These are phyloP conservation scores for Crassisporium funariophilum DNA, from an alignment of 768 basidiomycete genomes.

Conservation along the genomic window DNA sequence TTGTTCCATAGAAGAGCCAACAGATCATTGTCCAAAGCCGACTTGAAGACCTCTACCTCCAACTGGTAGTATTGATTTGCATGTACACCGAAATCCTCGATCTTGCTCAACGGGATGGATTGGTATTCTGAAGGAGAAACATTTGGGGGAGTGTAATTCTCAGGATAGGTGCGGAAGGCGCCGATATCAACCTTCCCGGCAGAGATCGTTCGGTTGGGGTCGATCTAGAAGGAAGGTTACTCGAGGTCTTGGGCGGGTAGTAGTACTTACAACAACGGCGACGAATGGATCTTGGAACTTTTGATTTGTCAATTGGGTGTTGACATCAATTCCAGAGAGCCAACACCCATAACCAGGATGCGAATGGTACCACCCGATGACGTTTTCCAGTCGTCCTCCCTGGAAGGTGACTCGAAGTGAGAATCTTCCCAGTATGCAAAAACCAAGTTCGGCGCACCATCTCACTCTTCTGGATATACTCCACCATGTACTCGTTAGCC, in stretches of 20 bases:
- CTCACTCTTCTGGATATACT: constrained; percentile 81
- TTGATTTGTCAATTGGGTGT: constrained; percentile 95
- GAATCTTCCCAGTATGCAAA: neutral
- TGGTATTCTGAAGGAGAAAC: constrained; percentile 83
- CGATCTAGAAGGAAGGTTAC: constrained; percentile 58
- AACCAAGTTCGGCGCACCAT: constrained; percentile 57
- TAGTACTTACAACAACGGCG: constrained; percentile 81
- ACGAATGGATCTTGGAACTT: constrained; percentile 96
- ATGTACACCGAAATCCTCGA: constrained; percentile 99
- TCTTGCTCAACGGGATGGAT: constrained; percentile 94
- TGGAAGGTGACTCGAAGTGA: constrained; percentile 28
- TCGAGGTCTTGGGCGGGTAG: neutral
- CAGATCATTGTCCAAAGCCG: constrained; percentile 81
- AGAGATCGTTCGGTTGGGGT: constrained; percentile 97
- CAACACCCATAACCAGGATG: constrained; percentile 99
- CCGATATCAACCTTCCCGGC: constrained; percentile 99
- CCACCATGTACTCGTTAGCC: constrained; percentile 98
- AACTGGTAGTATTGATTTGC: constrained; percentile 95
- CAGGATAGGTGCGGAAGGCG: constrained; percentile 97
- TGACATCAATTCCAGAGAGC: constrained; percentile 98
- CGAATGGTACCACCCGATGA: constrained; percentile 97
- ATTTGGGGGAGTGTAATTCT: constrained; percentile 85
- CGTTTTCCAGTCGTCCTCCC: constrained; percentile 84
- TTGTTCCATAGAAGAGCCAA: constrained; percentile 97
- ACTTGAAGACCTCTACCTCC: constrained; percentile 95